phyloP scores from a whole-genome alignment of 2,329 filamentous ascomycete genomes.

The Aspergillus neotritici region DNA sequence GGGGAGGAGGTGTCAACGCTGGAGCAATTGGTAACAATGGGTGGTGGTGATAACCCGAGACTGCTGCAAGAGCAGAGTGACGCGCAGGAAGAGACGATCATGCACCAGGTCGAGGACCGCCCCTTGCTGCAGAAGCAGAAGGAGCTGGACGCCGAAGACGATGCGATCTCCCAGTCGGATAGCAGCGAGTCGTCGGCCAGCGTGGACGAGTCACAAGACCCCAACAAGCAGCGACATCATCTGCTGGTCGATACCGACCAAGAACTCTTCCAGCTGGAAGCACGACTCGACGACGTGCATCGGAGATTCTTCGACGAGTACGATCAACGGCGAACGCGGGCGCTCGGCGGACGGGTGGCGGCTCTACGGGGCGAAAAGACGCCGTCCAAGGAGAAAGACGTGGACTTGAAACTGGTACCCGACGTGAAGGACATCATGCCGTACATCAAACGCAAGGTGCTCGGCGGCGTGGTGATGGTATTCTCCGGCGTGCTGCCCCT shows the following conservation, averaged over 20 bases:
- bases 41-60: conserved; percentile 61
- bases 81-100: conserved; percentile 80
- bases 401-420: conserved; percentile 61
- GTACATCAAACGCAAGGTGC: conserved; percentile 67
- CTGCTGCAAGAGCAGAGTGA: conserved; percentile 69
- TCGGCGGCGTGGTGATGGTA: conserved; percentile 71
- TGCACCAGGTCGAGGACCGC: conserved; percentile 82
- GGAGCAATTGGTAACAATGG: conserved; percentile 73
- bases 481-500: conserved; percentile 87
- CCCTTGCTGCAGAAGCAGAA: conserved; percentile 91
- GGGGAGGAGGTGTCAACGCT: conserved; percentile 51
- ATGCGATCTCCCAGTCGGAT: conserved; percentile 46
- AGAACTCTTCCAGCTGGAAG: conserved; percentile 71
- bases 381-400: conserved; percentile 35
- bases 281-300: conserved; percentile 71
- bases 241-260: conserved; percentile 82
- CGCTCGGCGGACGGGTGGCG: conserved; percentile 44
- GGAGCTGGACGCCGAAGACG: conserved; percentile 78
- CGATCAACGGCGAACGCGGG: conserved; percentile 49
- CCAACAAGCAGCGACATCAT: conserved; percentile 56
- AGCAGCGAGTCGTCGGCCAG: conserved; percentile 43
- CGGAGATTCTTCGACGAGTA: conserved; percentile 77
- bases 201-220: conserved; percentile 37
- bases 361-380: conserved; percentile 47
- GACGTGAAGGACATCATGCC: conserved; percentile 84